Conservation (phyloP, 371 early-diverging fungal species). For the Chytridiales sp. region DNA sequence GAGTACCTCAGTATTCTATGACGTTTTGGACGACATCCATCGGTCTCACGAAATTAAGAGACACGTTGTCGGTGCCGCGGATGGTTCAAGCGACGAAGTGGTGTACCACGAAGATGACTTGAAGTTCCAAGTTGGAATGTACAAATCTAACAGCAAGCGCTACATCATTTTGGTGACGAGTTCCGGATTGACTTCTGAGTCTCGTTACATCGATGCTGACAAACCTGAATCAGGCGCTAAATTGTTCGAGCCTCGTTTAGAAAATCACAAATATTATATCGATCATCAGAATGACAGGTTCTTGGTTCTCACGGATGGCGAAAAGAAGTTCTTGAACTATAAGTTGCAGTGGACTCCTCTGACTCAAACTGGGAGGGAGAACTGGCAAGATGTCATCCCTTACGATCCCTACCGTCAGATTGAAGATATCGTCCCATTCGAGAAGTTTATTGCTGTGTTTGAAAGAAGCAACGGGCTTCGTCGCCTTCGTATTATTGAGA, state of each 20-base stretch:
- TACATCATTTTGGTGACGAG: conserved; percentile 48
- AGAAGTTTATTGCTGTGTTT: conserved; percentile 25
- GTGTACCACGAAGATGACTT: conserved; percentile 56
- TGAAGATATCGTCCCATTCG: conserved; percentile 29
- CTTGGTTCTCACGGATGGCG: conserved; percentile 55
- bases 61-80: conserved; percentile 21
- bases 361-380: conserved; percentile 3
- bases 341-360: conserved; percentile 25
- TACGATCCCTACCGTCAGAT: conserved; percentile 42
- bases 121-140: conserved; percentile 47
- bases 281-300: conserved; percentile 57
- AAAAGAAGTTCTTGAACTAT: conserved; percentile 39
- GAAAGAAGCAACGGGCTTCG: conserved; percentile 33
- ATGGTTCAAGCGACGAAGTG: conserved; percentile 28
- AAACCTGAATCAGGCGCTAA: conserved; percentile 23
- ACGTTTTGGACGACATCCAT: conserved; percentile 50
- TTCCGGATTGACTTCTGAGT: conserved; percentile 54
- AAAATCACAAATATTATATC: conserved; percentile 47
- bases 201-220: conserved; percentile 45
- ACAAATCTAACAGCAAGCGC: conserved; percentile 43
- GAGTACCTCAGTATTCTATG: conserved; percentile 49
- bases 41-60: conserved; percentile 38
- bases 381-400: conserved; percentile 38
- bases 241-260: conserved; percentile 49
- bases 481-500: conserved; percentile 24